Percentiles rank a stretch among this genome's conserved stretches.
These are phyloP conservation scores for Boechera stricta DNA, from an alignment of 345 rosid genomes.

Conservation along the genomic window DNA sequence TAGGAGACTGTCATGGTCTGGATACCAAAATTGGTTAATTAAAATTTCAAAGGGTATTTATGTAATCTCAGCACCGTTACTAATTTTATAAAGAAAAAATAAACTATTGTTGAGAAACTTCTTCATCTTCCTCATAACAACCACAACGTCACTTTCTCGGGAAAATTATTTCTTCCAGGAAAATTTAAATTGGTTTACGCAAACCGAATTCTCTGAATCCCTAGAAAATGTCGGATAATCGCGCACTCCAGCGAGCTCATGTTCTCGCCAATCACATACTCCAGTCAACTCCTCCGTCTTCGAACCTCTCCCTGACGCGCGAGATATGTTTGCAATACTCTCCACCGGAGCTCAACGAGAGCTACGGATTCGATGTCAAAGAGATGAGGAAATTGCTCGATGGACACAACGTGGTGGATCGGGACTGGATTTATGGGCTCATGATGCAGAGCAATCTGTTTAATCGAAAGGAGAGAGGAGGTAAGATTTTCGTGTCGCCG, in stretches of 20 bases:
- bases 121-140: not conserved
- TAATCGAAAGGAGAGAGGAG: conserved; percentile 71
- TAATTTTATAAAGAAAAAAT: not conserved
- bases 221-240: conserved; percentile 43
- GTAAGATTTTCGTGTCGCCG: conserved; percentile 69
- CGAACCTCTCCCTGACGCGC: conserved; percentile 39
- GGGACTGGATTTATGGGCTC: conserved; percentile 83
- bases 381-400: conserved; percentile 78
- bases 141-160: conserved; percentile 8
- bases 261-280: conserved; percentile 66
- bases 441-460: conserved; percentile 73
- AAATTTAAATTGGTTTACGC: not conserved
- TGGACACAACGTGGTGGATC: conserved; percentile 65
- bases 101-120: not conserved
- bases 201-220: not conserved
- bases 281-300: conserved; percentile 31
- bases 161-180: not conserved
- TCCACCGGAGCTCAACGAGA: conserved; percentile 72
- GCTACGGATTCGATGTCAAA: conserved; percentile 54
- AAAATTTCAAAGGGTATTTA: not conserved
- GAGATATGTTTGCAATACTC: conserved; percentile 63
- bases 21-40: not conserved
- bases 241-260: conserved; percentile 57
- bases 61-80: not conserved
- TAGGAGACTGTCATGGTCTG: not conserved